Conservation (phyloP, 2,329 filamentous ascomycete species). For the Trichophyton schoenleinii region DNA sequence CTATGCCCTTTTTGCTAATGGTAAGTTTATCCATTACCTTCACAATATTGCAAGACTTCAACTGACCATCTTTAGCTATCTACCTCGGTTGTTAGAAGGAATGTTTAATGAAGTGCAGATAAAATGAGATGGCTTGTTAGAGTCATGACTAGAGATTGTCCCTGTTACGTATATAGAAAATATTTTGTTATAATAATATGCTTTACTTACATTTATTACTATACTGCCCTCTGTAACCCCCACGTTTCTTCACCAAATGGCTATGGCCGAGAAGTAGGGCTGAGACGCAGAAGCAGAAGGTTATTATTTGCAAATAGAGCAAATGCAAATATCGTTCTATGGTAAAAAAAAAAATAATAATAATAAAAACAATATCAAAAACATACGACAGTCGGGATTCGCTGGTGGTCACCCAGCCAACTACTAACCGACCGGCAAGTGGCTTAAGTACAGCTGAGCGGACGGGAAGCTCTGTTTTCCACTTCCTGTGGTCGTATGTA, state of each 20-base stretch:
- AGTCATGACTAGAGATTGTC: too few relatives aligned
- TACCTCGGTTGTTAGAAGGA: neutral
- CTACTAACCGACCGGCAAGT: neutral
- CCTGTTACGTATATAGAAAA: too few relatives aligned
- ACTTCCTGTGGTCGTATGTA: too few relatives aligned
- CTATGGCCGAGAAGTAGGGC: neutral
- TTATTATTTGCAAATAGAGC: too few relatives aligned
- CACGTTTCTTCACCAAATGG: too few relatives aligned
- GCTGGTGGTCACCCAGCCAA: neutral
- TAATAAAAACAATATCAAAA: neutral
- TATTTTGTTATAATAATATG: neutral
- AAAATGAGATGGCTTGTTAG: too few relatives aligned
- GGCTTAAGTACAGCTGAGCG: too few relatives aligned
- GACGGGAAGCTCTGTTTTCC: too few relatives aligned
- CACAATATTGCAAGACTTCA: neutral
- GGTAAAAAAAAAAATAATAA: neutral
- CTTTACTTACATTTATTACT: neutral
- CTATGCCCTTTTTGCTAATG: constrained; percentile 45
- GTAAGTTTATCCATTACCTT: constrained; percentile 15
- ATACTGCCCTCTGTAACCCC: neutral
- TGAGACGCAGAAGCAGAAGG: too few relatives aligned
- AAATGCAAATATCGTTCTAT: too few relatives aligned
- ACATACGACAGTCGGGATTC: neutral
- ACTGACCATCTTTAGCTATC: neutral
- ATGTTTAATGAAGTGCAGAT: neutral